Evolutionary conservation across 768 basidiomycete species (phyloP).

Genomic region (Boletus rufocinnamomeus): DNA sequence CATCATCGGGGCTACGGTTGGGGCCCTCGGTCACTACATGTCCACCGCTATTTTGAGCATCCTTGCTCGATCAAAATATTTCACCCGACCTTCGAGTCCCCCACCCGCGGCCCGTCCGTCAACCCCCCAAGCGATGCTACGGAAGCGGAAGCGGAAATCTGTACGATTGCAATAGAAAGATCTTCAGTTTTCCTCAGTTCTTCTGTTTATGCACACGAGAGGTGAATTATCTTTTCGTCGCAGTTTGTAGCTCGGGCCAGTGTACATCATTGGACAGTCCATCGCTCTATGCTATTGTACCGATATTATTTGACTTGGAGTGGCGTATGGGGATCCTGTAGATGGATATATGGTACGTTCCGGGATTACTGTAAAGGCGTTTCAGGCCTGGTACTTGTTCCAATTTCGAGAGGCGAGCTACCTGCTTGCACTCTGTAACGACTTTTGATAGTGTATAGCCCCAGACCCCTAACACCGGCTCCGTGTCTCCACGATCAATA

Average conservation of each 20-base stretch:
- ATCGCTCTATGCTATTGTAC: background rate
- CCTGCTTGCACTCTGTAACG: no score
- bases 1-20: constrained; percentile 50
- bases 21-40: constrained; percentile 38
- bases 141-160: constrained; percentile 27
- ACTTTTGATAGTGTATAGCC: background rate
- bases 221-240: background rate
- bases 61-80: constrained; percentile 18
- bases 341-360: no score
- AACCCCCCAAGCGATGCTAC: constrained; percentile 16
- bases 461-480: background rate
- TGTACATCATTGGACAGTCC: background rate
- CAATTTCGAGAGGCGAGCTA: no score
- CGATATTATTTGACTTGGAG: background rate
- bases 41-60: constrained; percentile 13
- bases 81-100: constrained; percentile 7
- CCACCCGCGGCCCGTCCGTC: constrained; percentile 1
- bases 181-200: background rate
- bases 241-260: background rate
- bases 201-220: background rate
- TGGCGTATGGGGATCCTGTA: background rate
- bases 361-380: background rate
- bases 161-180: constrained; percentile 25
- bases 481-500: background rate
- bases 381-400: no score